These are phyloP conservation scores for Scutellaria barbata DNA, from an alignment of 257 asterid species.

Conservation along the genomic window DNA sequence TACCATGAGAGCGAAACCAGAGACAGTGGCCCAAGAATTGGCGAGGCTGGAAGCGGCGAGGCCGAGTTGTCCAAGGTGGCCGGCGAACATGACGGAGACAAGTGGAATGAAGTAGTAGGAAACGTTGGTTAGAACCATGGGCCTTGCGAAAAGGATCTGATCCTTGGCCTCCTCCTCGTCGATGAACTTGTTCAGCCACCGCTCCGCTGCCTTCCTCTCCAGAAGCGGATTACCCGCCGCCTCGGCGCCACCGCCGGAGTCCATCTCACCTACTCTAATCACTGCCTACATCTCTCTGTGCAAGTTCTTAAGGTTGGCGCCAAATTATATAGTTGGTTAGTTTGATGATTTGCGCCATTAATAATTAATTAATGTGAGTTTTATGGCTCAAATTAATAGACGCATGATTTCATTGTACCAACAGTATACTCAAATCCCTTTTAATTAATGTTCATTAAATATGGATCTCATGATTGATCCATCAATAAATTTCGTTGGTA, in stretches of 20 bases:
- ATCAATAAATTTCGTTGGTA: too few relatives aligned
- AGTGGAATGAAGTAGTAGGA: constrained; percentile 52
- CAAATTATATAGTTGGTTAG: too few relatives aligned
- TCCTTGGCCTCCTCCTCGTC: constrained; percentile 57
- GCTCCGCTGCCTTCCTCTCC: constrained; percentile 27
- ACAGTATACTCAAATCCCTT: too few relatives aligned
- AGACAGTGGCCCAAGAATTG: constrained; percentile 71
- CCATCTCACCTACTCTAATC: constrained; percentile 31
- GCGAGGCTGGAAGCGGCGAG: constrained; percentile 80
- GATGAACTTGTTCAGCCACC: constrained; percentile 47
- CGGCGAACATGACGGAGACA: constrained; percentile 72
- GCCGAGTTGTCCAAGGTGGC: constrained; percentile 70
- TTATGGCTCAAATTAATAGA: too few relatives aligned
- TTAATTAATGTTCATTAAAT: too few relatives aligned
- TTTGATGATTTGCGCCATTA: too few relatives aligned
- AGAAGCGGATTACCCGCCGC: constrained; percentile 34
- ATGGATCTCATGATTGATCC: too few relatives aligned
- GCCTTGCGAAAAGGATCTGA: constrained; percentile 54
- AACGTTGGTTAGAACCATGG: constrained; percentile 52
- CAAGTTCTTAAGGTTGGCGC: too few relatives aligned
- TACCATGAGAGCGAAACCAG: constrained; percentile 76
- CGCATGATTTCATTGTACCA: too few relatives aligned
- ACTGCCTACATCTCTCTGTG: too few relatives aligned
- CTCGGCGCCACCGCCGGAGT: constrained; percentile 30
- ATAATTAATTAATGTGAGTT: too few relatives aligned